Conservation (phyloP, 2,329 filamentous ascomycete species). For the Pseudopyricularia javanii region DNA sequence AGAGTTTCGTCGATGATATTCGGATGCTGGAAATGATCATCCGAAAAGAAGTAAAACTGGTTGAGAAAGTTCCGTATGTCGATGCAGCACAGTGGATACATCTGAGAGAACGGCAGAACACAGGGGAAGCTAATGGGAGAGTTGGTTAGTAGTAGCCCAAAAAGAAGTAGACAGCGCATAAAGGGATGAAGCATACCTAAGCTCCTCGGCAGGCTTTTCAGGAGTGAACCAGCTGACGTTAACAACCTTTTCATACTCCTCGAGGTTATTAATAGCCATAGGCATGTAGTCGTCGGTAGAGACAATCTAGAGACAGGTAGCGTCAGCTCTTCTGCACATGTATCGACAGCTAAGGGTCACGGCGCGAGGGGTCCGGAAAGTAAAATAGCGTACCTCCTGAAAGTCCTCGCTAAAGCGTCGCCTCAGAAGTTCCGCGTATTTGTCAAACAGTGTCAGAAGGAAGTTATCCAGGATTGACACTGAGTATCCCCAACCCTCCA, state of each 20-base stretch:
- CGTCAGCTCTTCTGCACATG: background rate
- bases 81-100: slow-evolving; percentile 98
- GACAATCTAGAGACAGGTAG: slow-evolving; percentile 32
- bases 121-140: slow-evolving; percentile 60
- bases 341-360: background rate
- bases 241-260: slow-evolving; percentile 92
- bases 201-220: slow-evolving; percentile 62
- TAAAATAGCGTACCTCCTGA: slow-evolving; percentile 41
- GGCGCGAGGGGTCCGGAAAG: background rate
- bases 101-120: slow-evolving; percentile 94
- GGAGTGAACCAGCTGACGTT: slow-evolving; percentile 94
- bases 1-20: slow-evolving; percentile 85
- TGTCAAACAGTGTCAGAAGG: slow-evolving; percentile 79
- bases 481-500: slow-evolving; percentile 94
- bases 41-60: slow-evolving; percentile 95
- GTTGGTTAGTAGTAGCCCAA: slow-evolving; percentile 12
- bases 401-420: slow-evolving; percentile 90
- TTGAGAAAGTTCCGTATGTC: slow-evolving; percentile 96
- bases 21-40: slow-evolving; percentile 88
- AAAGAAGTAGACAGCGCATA: slow-evolving; percentile 16
- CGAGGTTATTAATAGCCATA: slow-evolving; percentile 83
- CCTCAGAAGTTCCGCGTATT: slow-evolving; percentile 86
- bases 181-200: slow-evolving; percentile 41
- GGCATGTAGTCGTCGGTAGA: slow-evolving; percentile 99
- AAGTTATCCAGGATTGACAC: slow-evolving; percentile 73